A percentile compares a stretch with the other conserved stretches of the same genome.
phyloP scores from a whole-genome alignment of 495 filamentous ascomycete species.

The Terfezia boudieri region DNA sequence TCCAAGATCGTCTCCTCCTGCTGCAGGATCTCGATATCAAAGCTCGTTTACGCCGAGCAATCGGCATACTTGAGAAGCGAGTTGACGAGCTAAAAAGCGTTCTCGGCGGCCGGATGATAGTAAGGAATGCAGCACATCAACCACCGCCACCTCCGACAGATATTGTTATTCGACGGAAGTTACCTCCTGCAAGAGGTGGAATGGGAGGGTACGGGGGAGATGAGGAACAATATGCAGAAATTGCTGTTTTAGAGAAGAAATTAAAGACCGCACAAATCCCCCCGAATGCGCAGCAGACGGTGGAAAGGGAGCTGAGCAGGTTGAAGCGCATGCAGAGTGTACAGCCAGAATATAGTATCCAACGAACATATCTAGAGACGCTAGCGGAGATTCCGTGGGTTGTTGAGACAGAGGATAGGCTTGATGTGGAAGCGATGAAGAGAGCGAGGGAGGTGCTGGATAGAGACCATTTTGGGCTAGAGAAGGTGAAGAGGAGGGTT shows the following conservation, averaged over 20 bases:
- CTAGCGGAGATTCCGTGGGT: slow-evolving; percentile 84
- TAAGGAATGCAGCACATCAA: slow-evolving; percentile 14
- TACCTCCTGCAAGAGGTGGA: slow-evolving; percentile 28
- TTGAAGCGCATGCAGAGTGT: slow-evolving; percentile 86
- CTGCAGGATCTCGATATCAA: slow-evolving; percentile 54
- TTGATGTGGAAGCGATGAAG: slow-evolving; percentile 59
- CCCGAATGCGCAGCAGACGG: slow-evolving; percentile 53
- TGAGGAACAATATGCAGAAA: slow-evolving; percentile 68
- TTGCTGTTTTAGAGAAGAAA: slow-evolving; percentile 66
- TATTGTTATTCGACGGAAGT: slow-evolving; percentile 17
- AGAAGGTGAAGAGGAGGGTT: slow-evolving; percentile 92
- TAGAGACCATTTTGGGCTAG: slow-evolving; percentile 87
- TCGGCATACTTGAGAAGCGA: slow-evolving; percentile 59
- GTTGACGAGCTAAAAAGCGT: slow-evolving; percentile 54
- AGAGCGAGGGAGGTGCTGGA: slow-evolving; percentile 76
- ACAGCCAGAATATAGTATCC: slow-evolving; percentile 87
- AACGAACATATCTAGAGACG: slow-evolving; percentile 85
- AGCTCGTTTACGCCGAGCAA: slow-evolving; percentile 52
- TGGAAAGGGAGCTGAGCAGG: slow-evolving; percentile 67
- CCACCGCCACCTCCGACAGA: slow-evolving; percentile 25
- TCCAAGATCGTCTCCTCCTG: slow-evolving; percentile 75
- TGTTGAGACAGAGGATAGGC: slow-evolving; percentile 60
- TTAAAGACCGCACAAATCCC: slow-evolving; percentile 38
- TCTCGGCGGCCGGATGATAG: slow-evolving; percentile 21
- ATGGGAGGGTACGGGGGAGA: slow-evolving; percentile 45